Evolutionary conservation across 2,329 filamentous ascomycete species (phyloP).

Genomic region (Sporothrix globosa): DNA sequence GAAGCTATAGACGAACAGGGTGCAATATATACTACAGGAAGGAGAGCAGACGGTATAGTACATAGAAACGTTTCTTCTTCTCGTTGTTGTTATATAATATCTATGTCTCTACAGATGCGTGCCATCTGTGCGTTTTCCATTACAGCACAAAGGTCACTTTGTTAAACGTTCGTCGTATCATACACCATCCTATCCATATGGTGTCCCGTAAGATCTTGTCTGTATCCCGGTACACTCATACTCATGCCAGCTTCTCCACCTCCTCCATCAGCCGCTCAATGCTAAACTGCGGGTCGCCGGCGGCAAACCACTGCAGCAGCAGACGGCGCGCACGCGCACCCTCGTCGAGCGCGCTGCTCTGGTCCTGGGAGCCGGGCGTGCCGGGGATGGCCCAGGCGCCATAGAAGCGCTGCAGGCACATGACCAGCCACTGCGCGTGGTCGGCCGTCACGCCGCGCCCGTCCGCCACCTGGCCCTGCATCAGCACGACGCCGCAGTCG

Average conservation of each 20-base stretch:
- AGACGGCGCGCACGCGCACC: slow-evolving; percentile 65
- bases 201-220: not conserved
- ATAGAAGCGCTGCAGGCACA: slow-evolving; percentile 96
- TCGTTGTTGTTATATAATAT: slow-evolving; percentile 10
- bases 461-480: slow-evolving; percentile 80
- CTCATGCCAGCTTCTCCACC: slow-evolving; percentile 72
- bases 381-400: slow-evolving; percentile 59
- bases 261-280: slow-evolving; percentile 86
- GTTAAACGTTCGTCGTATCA: not conserved
- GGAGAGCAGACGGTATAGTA: not conserved
- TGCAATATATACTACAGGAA: not conserved
- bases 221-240: slow-evolving; percentile 38
- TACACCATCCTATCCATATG: slow-evolving; percentile 5
- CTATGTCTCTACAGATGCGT: not conserved
- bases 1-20: slow-evolving; percentile 44
- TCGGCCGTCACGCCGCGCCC: slow-evolving; percentile 75
- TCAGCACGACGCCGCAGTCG: slow-evolving; percentile 77
- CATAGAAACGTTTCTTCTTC: not conserved
- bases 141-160: not conserved
- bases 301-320: slow-evolving; percentile 79
- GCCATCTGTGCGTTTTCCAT: slow-evolving; percentile 12
- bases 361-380: slow-evolving; percentile 42
- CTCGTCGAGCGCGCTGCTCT: slow-evolving; percentile 51
- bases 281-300: slow-evolving; percentile 76
- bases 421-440: slow-evolving; percentile 85